Percentiles rank a stretch among this genome's conserved stretches.
Evolutionary conservation across 2,329 filamentous ascomycete genomes (phyloP).

Genomic region (Sphaerulina vaccinii): DNA sequence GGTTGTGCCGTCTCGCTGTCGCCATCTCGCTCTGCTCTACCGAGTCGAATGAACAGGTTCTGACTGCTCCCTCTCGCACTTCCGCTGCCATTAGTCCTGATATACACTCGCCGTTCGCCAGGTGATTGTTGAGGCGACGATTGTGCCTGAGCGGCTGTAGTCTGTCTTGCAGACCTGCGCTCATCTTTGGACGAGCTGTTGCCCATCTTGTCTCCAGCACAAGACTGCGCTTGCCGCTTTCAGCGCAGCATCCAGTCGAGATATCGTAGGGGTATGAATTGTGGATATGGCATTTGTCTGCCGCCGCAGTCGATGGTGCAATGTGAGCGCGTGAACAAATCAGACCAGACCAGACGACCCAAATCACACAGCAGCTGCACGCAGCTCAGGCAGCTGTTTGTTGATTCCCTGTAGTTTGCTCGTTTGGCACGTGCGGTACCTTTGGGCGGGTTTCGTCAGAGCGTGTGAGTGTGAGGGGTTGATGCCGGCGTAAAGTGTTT

Average conservation of each 20-base stretch:
- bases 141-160: conserved; percentile 31
- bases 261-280: not conserved
- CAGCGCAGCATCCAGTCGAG: conserved; percentile 10
- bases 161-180: conserved; percentile 39
- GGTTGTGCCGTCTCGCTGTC: conserved; percentile 46
- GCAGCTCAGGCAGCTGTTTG: conserved; percentile 17
- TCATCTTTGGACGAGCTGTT: conserved; percentile 51
- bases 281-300: conserved; percentile 14
- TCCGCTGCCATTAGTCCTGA: conserved; percentile 43
- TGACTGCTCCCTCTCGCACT: conserved; percentile 52
- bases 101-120: conserved; percentile 42
- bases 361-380: not conserved
- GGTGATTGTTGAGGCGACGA: conserved; percentile 26
- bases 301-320: not conserved
- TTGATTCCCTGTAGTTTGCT: conserved; percentile 10
- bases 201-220: conserved; percentile 39
- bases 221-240: conserved; percentile 15
- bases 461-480: not conserved
- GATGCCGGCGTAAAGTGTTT: conserved; percentile 10
- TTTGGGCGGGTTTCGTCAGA: conserved; percentile 5
- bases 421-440: conserved; percentile 12
- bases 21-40: conserved; percentile 47
- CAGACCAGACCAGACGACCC: not conserved
- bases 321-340: not conserved
- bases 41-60: conserved; percentile 60